phyloP scores from a whole-genome alignment of 306 rosid genomes.

The Cucumis sativus region Cucumber_9930_V3 NC_026659.2:3769001-3769500 shows the following conservation, averaged over 20 bases:
- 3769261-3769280: not conserved
- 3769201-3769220: not conserved
- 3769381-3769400: not conserved
- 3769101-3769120: not conserved
- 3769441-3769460: not conserved
- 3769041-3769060: not conserved
- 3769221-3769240: not conserved
- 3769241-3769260: not conserved
- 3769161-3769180: not conserved
- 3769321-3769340: slow-evolving; percentile 27
- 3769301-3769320: slow-evolving; percentile 39
- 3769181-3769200: not conserved
- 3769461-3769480: not conserved
- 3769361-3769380: slow-evolving; percentile 24
- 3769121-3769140: not conserved
- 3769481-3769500: not conserved
- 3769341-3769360: slow-evolving; percentile 16
- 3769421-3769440: not conserved
- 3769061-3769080: not conserved
- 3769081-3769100: not conserved
- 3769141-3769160: not conserved
- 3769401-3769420: not conserved
- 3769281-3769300: not conserved
- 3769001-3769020: not conserved
- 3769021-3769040: not conserved